phyloP scores from a whole-genome alignment of 345 rosid species.

The Brassica rapa region DNA sequence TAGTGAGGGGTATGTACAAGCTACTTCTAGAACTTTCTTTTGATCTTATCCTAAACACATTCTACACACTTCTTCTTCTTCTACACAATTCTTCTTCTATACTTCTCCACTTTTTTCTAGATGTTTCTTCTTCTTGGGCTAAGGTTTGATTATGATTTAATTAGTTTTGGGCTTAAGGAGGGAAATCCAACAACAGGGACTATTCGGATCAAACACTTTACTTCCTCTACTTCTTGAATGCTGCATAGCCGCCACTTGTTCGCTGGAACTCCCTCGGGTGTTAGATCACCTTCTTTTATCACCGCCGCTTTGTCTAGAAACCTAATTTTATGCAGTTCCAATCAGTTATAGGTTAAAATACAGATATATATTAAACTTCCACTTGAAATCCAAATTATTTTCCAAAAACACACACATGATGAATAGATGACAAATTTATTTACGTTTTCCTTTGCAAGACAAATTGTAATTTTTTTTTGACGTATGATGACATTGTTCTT shows the following conservation, averaged over 20 bases:
- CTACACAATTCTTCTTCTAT: no score
- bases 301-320: slow-evolving; percentile 70
- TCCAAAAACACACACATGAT: neutral
- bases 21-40: no score
- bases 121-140: no score
- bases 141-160: no score
- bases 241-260: slow-evolving; percentile 60
- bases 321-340: slow-evolving; percentile 34
- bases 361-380: neutral
- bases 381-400: neutral
- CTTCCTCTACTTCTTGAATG: slow-evolving; percentile 69
- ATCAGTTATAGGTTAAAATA: neutral
- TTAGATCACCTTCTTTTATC: slow-evolving; percentile 52
- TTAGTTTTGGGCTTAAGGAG: no score
- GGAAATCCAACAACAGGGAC: slow-evolving; percentile 33
- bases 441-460: neutral
- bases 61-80: no score
- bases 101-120: no score
- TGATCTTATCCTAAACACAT: no score
- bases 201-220: slow-evolving; percentile 57
- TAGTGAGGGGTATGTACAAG: no score
- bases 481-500: no score
- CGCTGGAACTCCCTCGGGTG: slow-evolving; percentile 46
- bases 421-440: neutral
- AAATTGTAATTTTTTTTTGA: neutral